A percentile compares a stretch with the other conserved stretches of the same genome.
Conservation (phyloP, 768 basidiomycete species). For the Trametes elegans region DNA sequence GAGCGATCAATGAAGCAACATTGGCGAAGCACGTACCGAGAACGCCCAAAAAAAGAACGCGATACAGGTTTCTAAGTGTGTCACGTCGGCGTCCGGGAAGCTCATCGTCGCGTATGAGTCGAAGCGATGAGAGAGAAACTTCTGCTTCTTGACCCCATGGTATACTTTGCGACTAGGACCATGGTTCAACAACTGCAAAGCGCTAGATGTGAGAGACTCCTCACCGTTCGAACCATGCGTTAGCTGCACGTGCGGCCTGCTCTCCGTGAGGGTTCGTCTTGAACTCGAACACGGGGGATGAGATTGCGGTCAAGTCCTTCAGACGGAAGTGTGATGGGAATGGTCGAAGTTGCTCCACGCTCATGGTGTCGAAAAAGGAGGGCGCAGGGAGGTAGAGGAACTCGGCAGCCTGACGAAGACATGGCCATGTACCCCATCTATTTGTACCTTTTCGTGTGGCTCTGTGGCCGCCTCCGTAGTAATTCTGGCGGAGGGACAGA, state of each 20-base stretch:
- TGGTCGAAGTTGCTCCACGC: constrained; percentile 22
- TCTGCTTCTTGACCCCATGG: constrained; percentile 33
- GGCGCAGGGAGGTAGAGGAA: neutral
- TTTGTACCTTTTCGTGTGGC: constrained; percentile 2
- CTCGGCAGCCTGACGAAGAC: neutral
- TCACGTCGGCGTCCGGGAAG: constrained; percentile 37
- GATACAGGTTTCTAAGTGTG: constrained; percentile 36
- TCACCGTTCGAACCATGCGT: constrained; percentile 36
- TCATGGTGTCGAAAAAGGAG: constrained; percentile 23
- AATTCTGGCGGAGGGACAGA: neutral
- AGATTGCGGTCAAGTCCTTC: constrained; percentile 35
- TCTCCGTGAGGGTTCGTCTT: constrained; percentile 33
- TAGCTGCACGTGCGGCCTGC: constrained; percentile 33
- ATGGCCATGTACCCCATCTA: neutral
- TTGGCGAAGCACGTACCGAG: constrained; percentile 25
- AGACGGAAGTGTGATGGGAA: constrained; percentile 38
- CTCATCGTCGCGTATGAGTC: constrained; percentile 39
- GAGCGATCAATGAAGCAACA: neutral
- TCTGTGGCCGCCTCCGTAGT: neutral
- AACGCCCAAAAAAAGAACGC: constrained; percentile 41
- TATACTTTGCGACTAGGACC: constrained; percentile 32
- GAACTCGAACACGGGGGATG: constrained; percentile 36
- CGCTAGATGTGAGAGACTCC: neutral
- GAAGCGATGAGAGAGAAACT: constrained; percentile 38
- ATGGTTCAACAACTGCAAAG: neutral